A percentile compares a stretch with the other conserved stretches of the same genome.
These are phyloP conservation scores for Lipomyces yarrowii DNA, from an alignment of 1,139 yeast species.

Conservation along the genomic window DNA sequence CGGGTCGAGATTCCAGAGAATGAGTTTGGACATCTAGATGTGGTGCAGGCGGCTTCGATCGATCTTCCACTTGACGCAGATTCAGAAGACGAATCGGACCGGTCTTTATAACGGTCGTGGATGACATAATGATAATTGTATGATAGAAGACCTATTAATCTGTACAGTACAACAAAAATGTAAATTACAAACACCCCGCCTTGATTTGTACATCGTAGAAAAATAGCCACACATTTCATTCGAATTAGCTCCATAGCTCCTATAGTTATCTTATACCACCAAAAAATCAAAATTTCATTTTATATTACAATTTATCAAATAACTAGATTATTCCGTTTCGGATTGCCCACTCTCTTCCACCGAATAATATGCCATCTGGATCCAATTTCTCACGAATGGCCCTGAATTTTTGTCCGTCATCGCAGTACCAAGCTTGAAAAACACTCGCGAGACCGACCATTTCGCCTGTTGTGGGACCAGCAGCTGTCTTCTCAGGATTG, in stretches of 20 bases:
- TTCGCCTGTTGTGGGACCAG: conserved; percentile 57
- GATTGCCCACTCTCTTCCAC: conserved; percentile 75
- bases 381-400: conserved; percentile 66
- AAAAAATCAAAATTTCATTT: background rate
- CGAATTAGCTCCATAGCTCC: background rate
- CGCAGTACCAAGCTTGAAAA: conserved; percentile 80
- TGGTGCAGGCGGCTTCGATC: background rate
- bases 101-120: background rate
- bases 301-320: background rate
- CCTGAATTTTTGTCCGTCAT: conserved; percentile 62
- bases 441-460: conserved; percentile 79
- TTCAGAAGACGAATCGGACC: background rate
- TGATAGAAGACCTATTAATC: too few species aligned
- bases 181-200: background rate
- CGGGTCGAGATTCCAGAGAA: conserved; percentile 17
- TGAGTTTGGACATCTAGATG: conserved; percentile 11
- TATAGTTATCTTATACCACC: background rate
- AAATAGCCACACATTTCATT: background rate
- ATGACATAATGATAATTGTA: too few species aligned
- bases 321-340: conserved; percentile 62
- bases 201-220: background rate
- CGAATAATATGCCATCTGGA: conserved; percentile 78
- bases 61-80: conserved; percentile 1
- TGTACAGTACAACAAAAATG: background rate
- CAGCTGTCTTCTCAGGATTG: conserved; percentile 40